Conservation (phyloP, 129 eudicot genomes). For the Flaveria robusta region DNA sequence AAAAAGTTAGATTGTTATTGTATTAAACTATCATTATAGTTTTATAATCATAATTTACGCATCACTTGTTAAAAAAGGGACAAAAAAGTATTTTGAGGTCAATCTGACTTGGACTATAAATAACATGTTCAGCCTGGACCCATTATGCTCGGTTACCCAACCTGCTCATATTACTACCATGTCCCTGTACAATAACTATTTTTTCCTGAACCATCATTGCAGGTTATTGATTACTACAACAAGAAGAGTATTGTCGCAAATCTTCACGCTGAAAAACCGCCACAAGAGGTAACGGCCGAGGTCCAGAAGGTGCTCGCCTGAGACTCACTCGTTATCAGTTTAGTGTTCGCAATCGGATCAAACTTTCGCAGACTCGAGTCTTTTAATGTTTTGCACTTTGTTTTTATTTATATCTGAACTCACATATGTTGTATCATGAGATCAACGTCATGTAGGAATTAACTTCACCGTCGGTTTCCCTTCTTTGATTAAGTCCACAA, state of each 20-base stretch:
- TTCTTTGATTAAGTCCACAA: conserved; percentile 20
- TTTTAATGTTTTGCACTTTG: conserved; percentile 10
- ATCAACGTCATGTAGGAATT: conserved; percentile 28
- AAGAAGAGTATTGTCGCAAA: conserved; percentile 69
- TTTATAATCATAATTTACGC: not conserved
- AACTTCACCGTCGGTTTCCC: conserved; percentile 20
- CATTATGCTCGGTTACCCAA: not conserved
- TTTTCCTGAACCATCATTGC: conserved; percentile 14
- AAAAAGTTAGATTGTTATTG: not conserved
- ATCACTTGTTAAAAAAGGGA: not conserved
- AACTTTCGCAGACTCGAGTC: conserved; percentile 16
- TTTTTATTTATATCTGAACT: conserved; percentile 21
- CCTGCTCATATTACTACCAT: not conserved
- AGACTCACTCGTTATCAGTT: not conserved
- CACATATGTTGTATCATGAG: conserved; percentile 39
- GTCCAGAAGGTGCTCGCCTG: conserved; percentile 70
- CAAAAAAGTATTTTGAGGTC: conserved; percentile 1
- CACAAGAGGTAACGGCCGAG: conserved; percentile 67
- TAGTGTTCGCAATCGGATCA: conserved; percentile 22
- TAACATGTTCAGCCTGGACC: not conserved
- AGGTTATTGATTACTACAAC: conserved; percentile 85
- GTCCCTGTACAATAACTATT: not conserved
- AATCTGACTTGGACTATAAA: no score
- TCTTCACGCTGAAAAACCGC: conserved; percentile 86
- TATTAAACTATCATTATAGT: not conserved